These are phyloP conservation scores for Mortierella sp. DNA, from an alignment of 371 early-diverging fungal genomes.

Conservation along the genomic window DNA sequence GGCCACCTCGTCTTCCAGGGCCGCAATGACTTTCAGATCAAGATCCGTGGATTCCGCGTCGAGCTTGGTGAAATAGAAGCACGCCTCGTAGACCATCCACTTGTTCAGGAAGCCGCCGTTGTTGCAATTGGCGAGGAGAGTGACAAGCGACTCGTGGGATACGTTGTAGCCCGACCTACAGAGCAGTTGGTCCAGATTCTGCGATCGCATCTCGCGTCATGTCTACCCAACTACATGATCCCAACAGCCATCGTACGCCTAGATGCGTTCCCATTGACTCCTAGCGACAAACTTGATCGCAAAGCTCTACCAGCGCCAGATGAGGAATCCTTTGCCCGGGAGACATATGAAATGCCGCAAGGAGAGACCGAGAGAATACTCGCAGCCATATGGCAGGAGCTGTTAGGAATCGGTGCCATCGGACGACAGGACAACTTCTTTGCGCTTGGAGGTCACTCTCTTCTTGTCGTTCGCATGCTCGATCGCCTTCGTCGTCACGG, in stretches of 20 bases:
- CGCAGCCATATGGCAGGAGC: conserved; percentile 9
- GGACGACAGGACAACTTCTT: conserved; percentile 31
- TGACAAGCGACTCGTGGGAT: conserved; percentile 16
- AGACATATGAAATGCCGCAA: conserved; percentile 10
- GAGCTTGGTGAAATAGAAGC: conserved; percentile 55
- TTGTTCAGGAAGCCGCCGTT: conserved; percentile 12
- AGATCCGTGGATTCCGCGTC: conserved; percentile 58
- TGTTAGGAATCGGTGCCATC: conserved; percentile 4
- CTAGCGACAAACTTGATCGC: too few relatives aligned
- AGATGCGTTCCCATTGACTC: too few relatives aligned
- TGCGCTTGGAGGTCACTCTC: conserved; percentile 21
- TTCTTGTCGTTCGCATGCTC: conserved; percentile 16
- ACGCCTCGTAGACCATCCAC: conserved; percentile 17
- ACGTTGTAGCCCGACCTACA: conserved; percentile 1
- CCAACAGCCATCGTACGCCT: conserved; percentile 5
- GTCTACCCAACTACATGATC: conserved; percentile 33
- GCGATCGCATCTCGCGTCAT: conserved; percentile 1
- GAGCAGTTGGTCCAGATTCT: not conserved
- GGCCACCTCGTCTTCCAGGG: conserved; percentile 40
- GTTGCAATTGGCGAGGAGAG: conserved; percentile 2
- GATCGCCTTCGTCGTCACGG: conserved; percentile 2
- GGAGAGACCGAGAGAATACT: conserved; percentile 4
- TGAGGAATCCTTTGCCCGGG: too few relatives aligned
- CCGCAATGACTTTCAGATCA: conserved; percentile 54
- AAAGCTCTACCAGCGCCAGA: too few relatives aligned